phyloP scores from a whole-genome alignment of 768 basidiomycete species.

The Lactifluus subvellereus region DNA sequence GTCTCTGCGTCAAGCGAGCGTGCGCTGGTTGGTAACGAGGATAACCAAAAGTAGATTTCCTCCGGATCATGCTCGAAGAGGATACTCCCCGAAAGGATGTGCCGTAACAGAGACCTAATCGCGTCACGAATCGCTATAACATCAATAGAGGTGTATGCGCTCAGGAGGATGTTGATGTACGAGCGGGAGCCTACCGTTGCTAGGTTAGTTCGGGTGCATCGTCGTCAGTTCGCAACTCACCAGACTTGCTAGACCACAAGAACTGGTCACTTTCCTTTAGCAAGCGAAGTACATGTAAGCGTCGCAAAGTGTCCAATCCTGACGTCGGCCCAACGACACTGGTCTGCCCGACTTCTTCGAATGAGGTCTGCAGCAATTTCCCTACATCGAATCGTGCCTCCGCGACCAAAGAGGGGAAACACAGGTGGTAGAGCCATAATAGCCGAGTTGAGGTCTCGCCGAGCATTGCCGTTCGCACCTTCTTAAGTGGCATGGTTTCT shows the following conservation, averaged over 20 bases:
- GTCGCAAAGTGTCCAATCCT: constrained; percentile 52
- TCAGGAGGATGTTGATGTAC: constrained; percentile 68
- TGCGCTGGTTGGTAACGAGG: constrained; percentile 47
- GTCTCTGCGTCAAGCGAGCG: constrained; percentile 36
- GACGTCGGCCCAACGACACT: constrained; percentile 29
- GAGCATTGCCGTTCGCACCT: constrained; percentile 53
- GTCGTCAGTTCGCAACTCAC: background rate
- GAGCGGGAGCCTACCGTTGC: constrained; percentile 37
- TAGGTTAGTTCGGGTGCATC: background rate
- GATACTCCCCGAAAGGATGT: constrained; percentile 64
- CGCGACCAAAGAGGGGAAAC: constrained; percentile 63
- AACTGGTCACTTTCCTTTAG: constrained; percentile 78
- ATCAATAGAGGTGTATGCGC: constrained; percentile 47
- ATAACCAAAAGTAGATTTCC: constrained; percentile 74
- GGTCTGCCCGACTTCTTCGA: constrained; percentile 29
- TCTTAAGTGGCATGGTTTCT: constrained; percentile 21
- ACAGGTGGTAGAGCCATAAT: constrained; percentile 79
- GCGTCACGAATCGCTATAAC: constrained; percentile 49
- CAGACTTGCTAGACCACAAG: constrained; percentile 62
- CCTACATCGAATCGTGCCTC: constrained; percentile 86
- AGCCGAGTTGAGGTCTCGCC: constrained; percentile 77
- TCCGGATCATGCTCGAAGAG: constrained; percentile 72
- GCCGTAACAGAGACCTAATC: constrained; percentile 48
- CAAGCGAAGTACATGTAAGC: constrained; percentile 72
- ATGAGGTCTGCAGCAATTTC: constrained; percentile 56